These are phyloP conservation scores for Backusella mclennaniae DNA, from an alignment of 192 early-diverging fungal genomes.

Conservation along the genomic window DNA sequence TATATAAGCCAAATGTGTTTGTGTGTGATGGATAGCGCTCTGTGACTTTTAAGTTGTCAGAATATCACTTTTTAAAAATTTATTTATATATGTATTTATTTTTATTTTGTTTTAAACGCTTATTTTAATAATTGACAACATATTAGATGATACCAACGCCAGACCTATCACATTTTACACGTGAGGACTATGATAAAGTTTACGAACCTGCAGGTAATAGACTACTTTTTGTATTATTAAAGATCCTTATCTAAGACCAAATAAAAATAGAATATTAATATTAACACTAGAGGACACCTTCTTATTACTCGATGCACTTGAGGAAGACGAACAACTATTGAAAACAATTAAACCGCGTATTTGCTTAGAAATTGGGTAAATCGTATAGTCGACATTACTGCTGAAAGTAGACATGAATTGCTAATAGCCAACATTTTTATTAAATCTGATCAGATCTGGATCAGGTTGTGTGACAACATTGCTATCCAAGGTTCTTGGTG, in stretches of 20 bases:
- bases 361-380: conserved; percentile 85
- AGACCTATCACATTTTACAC: conserved; percentile 67
- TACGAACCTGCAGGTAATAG: conserved; percentile 82
- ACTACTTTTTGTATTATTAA: not conserved
- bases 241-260: not conserved
- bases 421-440: not conserved
- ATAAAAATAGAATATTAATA: conserved; percentile 2
- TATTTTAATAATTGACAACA: not conserved
- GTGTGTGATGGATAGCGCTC: not conserved
- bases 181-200: conserved; percentile 62
- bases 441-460: conserved; percentile 54
- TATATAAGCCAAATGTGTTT: not conserved
- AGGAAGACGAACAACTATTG: conserved; percentile 63
- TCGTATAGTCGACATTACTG: not conserved
- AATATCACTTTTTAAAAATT: not conserved
- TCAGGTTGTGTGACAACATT: conserved; percentile 87
- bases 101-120: not conserved
- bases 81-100: not conserved
- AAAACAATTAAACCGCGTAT: conserved; percentile 55
- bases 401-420: not conserved
- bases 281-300: conserved; percentile 83
- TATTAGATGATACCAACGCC: conserved; percentile 71
- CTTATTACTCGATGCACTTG: conserved; percentile 89
- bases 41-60: conserved; percentile 6
- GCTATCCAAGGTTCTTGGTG: conserved; percentile 54